These are phyloP conservation scores for Candida schatavii DNA, from an alignment of 805 yeast genomes.

Conservation along the genomic window DNA sequence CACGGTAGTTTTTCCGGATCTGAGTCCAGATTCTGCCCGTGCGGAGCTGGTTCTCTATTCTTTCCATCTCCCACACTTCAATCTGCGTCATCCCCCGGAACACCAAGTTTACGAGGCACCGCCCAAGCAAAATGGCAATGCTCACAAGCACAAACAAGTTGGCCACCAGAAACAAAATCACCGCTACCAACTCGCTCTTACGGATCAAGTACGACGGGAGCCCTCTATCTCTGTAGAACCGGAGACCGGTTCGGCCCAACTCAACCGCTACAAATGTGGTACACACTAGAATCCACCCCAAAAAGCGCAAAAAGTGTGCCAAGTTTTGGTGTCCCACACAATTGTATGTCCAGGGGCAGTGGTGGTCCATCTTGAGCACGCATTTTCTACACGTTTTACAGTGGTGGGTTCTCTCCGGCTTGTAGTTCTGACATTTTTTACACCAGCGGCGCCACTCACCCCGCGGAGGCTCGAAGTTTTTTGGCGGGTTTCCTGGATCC, in stretches of 20 bases:
- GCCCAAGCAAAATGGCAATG: slow-evolving; percentile 53
- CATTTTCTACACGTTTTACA: slow-evolving; percentile 76
- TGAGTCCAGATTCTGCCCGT: slow-evolving; percentile 53
- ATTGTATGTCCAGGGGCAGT: slow-evolving; percentile 88
- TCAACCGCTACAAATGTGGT: slow-evolving; percentile 46
- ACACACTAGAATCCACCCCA: slow-evolving; percentile 59
- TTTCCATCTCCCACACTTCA: slow-evolving; percentile 88
- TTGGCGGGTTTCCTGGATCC: slow-evolving; percentile 69
- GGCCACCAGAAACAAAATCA: slow-evolving; percentile 52
- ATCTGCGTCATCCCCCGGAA: slow-evolving; percentile 80
- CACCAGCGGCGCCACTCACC: slow-evolving; percentile 70
- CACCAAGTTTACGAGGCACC: slow-evolving; percentile 57
- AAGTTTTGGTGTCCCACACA: slow-evolving; percentile 80
- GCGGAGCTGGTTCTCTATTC: slow-evolving; percentile 65
- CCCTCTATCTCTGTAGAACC: slow-evolving; percentile 47
- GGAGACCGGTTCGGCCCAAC: slow-evolving; percentile 36
- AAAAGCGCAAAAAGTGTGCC: slow-evolving; percentile 78
- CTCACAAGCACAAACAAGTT: slow-evolving; percentile 60
- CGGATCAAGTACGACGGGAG: slow-evolving; percentile 57
- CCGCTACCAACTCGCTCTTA: slow-evolving; percentile 51
- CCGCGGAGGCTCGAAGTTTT: slow-evolving; percentile 37
- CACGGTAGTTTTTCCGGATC: slow-evolving; percentile 43
- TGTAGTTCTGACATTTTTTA: slow-evolving; percentile 63
- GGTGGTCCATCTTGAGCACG: slow-evolving; percentile 90
- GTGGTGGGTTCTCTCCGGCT: slow-evolving; percentile 85